A percentile compares a stretch with the other conserved stretches of the same genome.
These are phyloP conservation scores for Helotiales sp. DNA, from an alignment of 2,329 filamentous ascomycete genomes.

Conservation along the genomic window DNA sequence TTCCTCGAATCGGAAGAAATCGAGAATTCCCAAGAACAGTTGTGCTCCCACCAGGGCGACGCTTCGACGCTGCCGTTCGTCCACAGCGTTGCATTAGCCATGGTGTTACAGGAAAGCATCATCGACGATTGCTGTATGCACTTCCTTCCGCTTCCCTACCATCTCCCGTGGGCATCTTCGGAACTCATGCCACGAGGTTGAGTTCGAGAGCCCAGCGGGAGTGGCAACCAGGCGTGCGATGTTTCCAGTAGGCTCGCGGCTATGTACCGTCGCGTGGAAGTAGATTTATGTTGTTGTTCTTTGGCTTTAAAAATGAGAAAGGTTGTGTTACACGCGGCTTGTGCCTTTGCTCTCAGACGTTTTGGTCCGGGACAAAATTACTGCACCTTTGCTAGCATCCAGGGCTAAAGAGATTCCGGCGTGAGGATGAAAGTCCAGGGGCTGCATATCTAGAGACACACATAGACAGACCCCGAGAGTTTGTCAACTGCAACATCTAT, in stretches of 20 bases:
- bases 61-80: neutral
- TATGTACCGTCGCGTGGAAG: neutral
- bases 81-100: no score
- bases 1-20: neutral
- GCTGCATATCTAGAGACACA: neutral
- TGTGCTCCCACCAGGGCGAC: neutral
- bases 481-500: no score
- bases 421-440: neutral
- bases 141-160: neutral
- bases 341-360: neutral
- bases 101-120: neutral
- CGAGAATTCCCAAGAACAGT: neutral
- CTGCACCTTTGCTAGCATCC: neutral
- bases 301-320: neutral
- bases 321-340: neutral
- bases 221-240: neutral
- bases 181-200: constrained; percentile 1
- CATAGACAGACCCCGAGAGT: no score
- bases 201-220: neutral
- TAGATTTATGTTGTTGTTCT: neutral
- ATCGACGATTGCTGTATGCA: neutral
- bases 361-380: neutral
- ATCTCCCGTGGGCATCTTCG: neutral
- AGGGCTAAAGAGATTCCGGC: neutral
- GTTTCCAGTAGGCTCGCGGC: neutral